Base-by-base conservation (phyloP, 805 yeast species). In the Pichia pseudocactophila region DNA sequence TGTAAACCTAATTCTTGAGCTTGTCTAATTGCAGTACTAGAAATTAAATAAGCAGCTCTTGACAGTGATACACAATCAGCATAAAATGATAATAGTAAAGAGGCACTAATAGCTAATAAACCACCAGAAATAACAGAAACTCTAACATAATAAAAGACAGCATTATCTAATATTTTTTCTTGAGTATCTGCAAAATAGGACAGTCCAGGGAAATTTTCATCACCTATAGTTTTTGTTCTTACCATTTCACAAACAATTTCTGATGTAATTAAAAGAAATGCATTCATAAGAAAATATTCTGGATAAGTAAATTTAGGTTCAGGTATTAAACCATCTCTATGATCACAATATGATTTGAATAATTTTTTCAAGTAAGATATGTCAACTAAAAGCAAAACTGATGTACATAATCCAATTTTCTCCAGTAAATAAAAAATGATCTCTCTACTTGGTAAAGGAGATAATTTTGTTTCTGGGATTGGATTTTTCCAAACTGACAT, bases 1-100 rank as follows among this genome's bases (percentile, higher is more conserved):
- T 80, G 76, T 7, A 82, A 60, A 0, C 84, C 84, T 53, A 77
- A 50, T 32, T 74, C 79, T 37, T 70, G 73, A 0, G 81, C 81
- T 47, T 68, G 69, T 46, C 80, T 62, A 5, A 74, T 65, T 6
- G 77, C 74, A 1, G 71, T 64, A 2, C 74, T 55, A 4, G 68
- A 54, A 15, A 76, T 49, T 39, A 66, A 59, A 41, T 62, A 66
- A 5, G 70, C 64, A 10, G 69, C 59, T 32, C 73, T 74, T 1
- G 70, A 57, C 2, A 57, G 33, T 8, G 61, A 50, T 5, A 49
- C 40, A 9, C 41, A 34, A 22, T 70, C 66, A 34, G 69, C 57
- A 46, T 64, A 73, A 3, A 61, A 45, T 1, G 70, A 57, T 36
- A 80, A 55, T 19, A 79, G 50, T 19, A 81, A 47, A 9, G 78